Evolutionary conservation across 2,329 filamentous ascomycete species (phyloP), one percentile per base, ranked within the genome.

Genomic region (Lasiodiplodia sp.): DNA sequence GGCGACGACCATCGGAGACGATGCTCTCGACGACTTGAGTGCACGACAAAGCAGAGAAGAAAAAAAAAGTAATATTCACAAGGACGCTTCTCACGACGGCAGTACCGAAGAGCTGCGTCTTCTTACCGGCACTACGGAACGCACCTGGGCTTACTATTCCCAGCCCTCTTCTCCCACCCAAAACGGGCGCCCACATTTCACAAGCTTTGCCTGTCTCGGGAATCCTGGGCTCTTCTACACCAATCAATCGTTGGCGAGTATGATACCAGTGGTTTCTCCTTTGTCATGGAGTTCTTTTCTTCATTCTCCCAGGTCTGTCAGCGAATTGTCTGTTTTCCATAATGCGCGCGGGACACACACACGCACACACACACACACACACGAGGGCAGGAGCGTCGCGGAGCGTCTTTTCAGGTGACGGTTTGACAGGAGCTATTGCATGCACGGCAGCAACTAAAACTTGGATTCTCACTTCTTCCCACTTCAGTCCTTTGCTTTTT

Each of bases 351-450:
- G 44, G 40, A 51, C 40, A 31, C 60, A 64, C 31, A n/a, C 60
- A 28, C 28, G 28, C 28, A 28, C 28, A 6, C 28, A 28, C 23
- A n/a, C n/a, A n/a, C 25, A 31, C 28, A 28, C 60, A 64, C 60
- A 28, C 60, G 16, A 38, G 12, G 60, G 31, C 60, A 64, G 60
- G 31, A 51, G 58, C 23, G 25, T 62, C 38, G 23, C 4, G 23
- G 40, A 25, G 5, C 10, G 57, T 7, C 28, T 63, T 31, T 28
- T 44, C 4, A 14, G 58, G 58, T 38, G 58, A 63, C 44, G 58
- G 58, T 63, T 51, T 63, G 47, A 64, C 60, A 64, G 60, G 60
- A 64, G 60, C 47, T 64, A 53, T 52, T 52, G 60, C 60, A 64
- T 53, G 60, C 60, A 64, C 60, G 23, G 60, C 60, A 64, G 60